A percentile compares a stretch with the other conserved stretches of the same genome.
These are phyloP conservation scores for Phyllosticta citriasiana DNA, from an alignment of 2,329 filamentous ascomycete species.

Conservation along the genomic window DNA sequence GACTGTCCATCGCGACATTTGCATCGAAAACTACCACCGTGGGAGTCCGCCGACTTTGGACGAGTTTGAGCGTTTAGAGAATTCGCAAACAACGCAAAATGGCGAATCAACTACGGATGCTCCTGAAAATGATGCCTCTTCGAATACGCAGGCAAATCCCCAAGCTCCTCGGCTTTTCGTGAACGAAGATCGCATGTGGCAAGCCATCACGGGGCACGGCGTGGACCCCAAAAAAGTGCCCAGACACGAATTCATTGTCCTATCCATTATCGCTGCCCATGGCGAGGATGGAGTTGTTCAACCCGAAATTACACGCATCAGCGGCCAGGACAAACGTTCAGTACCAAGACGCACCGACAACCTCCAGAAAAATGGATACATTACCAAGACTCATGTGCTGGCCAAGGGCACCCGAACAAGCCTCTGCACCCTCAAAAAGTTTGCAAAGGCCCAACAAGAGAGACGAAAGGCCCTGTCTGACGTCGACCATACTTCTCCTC, in stretches of 20 bases:
- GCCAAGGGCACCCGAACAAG: conserved; percentile 43
- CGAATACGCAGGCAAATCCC: neutral
- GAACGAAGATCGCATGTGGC: conserved; percentile 48
- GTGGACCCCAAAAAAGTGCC: conserved; percentile 46
- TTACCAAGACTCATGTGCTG: conserved; percentile 45
- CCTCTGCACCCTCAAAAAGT: conserved; percentile 45
- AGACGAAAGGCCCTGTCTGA: conserved; percentile 13
- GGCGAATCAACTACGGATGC: neutral
- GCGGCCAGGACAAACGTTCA: conserved; percentile 55
- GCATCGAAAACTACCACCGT: conserved; percentile 24
- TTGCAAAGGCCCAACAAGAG: conserved; percentile 24
- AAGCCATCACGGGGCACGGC: conserved; percentile 49
- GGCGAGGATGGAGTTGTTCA: conserved; percentile 48
- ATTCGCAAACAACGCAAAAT: conserved; percentile 17
- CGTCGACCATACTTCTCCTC: conserved; percentile 3
- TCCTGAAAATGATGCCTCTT: neutral
- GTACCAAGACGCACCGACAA: conserved; percentile 51
- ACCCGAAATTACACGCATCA: conserved; percentile 43
- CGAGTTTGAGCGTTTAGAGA: conserved; percentile 19
- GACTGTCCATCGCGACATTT: conserved; percentile 45
- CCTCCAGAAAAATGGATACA: conserved; percentile 49
- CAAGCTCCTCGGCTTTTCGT: conserved; percentile 29
- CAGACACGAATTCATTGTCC: conserved; percentile 44
- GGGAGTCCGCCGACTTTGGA: conserved; percentile 17
- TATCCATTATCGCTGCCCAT: conserved; percentile 49